These are phyloP conservation scores for Verticillium albo-atrum DNA, from an alignment of 2,329 filamentous ascomycete genomes.

Conservation along the genomic window DNA sequence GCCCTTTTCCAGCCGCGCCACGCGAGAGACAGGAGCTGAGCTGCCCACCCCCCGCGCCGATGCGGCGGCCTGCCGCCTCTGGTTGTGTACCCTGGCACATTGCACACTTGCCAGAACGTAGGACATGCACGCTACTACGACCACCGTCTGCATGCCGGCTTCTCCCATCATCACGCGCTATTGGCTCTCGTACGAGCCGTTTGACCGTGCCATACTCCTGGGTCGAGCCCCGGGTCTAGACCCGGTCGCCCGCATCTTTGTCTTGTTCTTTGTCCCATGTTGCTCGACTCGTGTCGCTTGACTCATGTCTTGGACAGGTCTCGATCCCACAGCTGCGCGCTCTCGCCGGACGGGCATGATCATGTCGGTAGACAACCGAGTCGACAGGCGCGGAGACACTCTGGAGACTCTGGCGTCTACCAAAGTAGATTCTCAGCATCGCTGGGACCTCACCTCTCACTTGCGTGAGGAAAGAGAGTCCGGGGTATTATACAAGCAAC, in stretches of 20 bases:
- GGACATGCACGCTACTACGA: background rate
- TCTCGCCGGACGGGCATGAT: background rate
- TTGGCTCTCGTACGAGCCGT: constrained; percentile 6
- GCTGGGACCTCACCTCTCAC: constrained; percentile 12
- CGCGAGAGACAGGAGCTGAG: background rate
- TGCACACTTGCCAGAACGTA: background rate
- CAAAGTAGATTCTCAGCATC: background rate
- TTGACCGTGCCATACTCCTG: background rate
- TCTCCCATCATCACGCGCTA: background rate
- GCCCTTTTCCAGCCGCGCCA: background rate
- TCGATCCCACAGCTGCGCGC: background rate
- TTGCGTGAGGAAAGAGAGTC: constrained; percentile 9
- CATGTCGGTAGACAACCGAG: background rate
- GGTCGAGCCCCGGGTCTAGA: background rate
- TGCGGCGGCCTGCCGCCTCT: background rate
- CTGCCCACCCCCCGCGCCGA: background rate
- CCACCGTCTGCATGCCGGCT: background rate
- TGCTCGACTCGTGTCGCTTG: background rate
- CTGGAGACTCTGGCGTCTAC: background rate
- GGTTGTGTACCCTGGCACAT: background rate
- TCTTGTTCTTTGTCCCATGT: background rate
- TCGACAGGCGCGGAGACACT: background rate
- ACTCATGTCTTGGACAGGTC: background rate
- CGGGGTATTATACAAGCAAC: constrained; percentile 9
- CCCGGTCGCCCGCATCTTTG: background rate